Evolutionary conservation across 108 stramenopile species (phyloP).

Genomic region (Pseudonitzschia multiseries): DNA sequence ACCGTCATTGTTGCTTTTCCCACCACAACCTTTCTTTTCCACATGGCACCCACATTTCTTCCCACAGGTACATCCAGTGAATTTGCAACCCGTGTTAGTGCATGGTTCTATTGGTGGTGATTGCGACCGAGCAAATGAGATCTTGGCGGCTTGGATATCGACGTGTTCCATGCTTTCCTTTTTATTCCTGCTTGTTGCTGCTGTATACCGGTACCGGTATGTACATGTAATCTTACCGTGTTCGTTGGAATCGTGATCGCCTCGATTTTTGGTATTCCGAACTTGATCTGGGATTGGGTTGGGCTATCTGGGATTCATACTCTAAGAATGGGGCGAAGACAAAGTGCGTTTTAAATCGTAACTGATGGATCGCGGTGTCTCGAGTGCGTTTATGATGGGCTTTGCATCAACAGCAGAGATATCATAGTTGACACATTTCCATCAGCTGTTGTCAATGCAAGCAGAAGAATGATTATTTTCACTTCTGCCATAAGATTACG

Average conservation of each 20-base stretch:
- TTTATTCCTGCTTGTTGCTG: no score
- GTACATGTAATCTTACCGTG: no score
- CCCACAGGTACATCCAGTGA: constrained; percentile 7
- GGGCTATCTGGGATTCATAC: neutral
- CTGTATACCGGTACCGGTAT: no score
- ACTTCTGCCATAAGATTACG: no score
- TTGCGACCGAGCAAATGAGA: constrained; percentile 11
- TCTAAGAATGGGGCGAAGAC: neutral
- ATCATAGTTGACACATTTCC: constrained; percentile 1
- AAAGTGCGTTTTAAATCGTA: constrained; percentile 7
- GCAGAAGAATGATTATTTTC: no score
- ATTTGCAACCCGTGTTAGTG: constrained; percentile 3
- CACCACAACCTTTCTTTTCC: neutral
- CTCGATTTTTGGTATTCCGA: no score
- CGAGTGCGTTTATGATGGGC: no score
- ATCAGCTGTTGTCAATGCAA: neutral
- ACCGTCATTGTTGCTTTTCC: no score
- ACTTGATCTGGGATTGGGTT: no score
- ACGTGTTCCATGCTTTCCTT: neutral
- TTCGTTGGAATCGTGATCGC: no score
- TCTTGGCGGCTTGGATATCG: constrained; percentile 4
- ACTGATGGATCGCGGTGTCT: neutral
- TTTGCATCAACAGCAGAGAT: neutral
- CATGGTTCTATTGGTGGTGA: constrained; percentile 9
- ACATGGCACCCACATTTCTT: neutral